phyloP scores from a whole-genome alignment of 768 basidiomycete species.

The Butyriboletus loyo region DNA sequence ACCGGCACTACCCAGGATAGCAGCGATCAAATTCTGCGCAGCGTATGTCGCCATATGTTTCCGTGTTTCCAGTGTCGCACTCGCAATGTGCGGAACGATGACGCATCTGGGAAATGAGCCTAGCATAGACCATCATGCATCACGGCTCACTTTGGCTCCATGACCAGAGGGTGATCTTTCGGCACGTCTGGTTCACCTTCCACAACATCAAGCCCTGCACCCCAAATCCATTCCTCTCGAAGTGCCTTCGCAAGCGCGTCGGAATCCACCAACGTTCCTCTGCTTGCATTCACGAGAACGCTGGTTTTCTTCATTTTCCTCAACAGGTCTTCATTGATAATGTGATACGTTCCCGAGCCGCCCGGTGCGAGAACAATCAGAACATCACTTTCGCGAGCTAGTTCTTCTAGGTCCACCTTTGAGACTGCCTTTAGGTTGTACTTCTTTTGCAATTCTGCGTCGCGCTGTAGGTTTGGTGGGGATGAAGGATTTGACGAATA shows the following conservation, averaged over 20 bases:
- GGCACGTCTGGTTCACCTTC: constrained; percentile 84
- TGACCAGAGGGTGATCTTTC: constrained; percentile 75
- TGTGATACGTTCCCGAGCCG: constrained; percentile 62
- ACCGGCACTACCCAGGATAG: constrained; percentile 49
- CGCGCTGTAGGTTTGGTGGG: constrained; percentile 37
- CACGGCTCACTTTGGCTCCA: constrained; percentile 59
- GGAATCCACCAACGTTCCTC: constrained; percentile 89
- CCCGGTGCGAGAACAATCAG: constrained; percentile 83
- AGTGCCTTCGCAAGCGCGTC: constrained; percentile 84
- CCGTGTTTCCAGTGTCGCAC: constrained; percentile 84
- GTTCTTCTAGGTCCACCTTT: constrained; percentile 58
- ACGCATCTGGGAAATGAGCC: constrained; percentile 50
- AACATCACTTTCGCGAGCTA: constrained; percentile 80
- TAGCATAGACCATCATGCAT: neutral
- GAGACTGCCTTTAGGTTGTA: constrained; percentile 39
- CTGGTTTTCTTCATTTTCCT: constrained; percentile 80
- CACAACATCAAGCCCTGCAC: constrained; percentile 91
- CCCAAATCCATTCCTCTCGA: constrained; percentile 77
- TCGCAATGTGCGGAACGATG: constrained; percentile 88
- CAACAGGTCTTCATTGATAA: constrained; percentile 72
- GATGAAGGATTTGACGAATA: constrained; percentile 63
- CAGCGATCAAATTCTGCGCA: constrained; percentile 53
- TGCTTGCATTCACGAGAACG: constrained; percentile 79
- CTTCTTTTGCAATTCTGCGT: constrained; percentile 38
- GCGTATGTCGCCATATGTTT: constrained; percentile 78